Evolutionary conservation across 306 rosid species (phyloP).

Genomic region (Cicer judaicum): DNA sequence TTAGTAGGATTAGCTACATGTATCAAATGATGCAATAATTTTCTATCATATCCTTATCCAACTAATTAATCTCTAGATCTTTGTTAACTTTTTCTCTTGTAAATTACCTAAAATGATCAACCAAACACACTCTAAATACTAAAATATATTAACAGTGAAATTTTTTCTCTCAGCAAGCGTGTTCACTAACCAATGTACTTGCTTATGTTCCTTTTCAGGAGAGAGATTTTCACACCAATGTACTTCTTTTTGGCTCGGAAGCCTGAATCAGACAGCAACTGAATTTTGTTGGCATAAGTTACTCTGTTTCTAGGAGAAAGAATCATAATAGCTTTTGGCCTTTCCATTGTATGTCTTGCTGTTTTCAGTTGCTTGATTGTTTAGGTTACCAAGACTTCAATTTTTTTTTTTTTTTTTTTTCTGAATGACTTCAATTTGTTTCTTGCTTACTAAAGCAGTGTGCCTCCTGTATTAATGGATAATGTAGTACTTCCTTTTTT

Average conservation of each 20-base stretch:
- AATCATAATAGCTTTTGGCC: slow-evolving; percentile 31
- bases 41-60: no score
- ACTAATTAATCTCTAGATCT: no score
- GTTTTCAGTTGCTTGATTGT: slow-evolving; percentile 45
- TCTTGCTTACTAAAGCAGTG: slow-evolving; percentile 26
- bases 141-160: background rate
- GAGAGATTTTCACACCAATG: slow-evolving; percentile 92
- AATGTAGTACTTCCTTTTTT: background rate
- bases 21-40: no score
- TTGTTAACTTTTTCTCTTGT: background rate
- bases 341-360: background rate
- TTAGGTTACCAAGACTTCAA: slow-evolving; percentile 9
- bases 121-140: background rate
- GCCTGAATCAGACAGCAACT: slow-evolving; percentile 57
- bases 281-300: background rate
- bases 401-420: background rate
- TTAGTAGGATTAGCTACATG: no score
- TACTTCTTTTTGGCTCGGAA: slow-evolving; percentile 94
- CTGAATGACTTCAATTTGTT: slow-evolving; percentile 15
- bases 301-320: slow-evolving; percentile 14
- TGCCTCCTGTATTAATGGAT: slow-evolving; percentile 15
- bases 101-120: background rate
- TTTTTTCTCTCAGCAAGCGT: background rate
- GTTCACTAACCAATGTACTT: slow-evolving; percentile 13
- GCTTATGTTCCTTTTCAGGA: slow-evolving; percentile 58